Conservation (phyloP, 495 filamentous ascomycete species). For the Aspergillus affinis region DNA sequence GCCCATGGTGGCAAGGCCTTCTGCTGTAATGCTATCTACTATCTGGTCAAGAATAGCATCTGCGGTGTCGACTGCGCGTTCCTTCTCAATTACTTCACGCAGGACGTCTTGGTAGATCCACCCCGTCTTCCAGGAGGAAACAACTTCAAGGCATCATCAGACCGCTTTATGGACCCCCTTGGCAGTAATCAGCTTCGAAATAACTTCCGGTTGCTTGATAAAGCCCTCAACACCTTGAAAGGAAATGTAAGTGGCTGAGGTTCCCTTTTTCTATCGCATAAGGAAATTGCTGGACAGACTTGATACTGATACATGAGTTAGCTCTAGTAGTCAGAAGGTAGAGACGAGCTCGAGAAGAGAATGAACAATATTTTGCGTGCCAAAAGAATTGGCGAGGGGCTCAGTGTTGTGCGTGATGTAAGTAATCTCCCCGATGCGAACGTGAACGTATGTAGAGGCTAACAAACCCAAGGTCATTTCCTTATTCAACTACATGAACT, state of each 20-base stretch:
- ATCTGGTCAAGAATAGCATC: too few relatives aligned
- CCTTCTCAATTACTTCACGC: too few relatives aligned
- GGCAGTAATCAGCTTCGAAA: neutral
- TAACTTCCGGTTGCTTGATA: neutral
- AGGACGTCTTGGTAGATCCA: neutral
- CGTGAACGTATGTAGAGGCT: neutral
- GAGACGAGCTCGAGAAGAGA: neutral
- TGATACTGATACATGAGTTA: neutral
- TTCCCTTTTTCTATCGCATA: neutral
- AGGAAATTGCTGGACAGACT: neutral
- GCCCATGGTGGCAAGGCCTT: neutral
- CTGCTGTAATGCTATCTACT: constrained; percentile 1
- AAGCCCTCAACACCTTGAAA: neutral
- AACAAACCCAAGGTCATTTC: neutral
- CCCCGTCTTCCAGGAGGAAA: neutral
- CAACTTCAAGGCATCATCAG: neutral
- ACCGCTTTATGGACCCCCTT: neutral
- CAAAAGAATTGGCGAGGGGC: neutral
- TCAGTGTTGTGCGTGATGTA: neutral
- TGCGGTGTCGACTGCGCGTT: too few relatives aligned
- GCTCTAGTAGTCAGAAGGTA: neutral
- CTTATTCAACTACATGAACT: neutral
- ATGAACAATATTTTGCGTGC: neutral
- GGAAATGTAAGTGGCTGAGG: neutral
- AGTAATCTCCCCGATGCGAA: neutral